These are phyloP conservation scores for Calonectria hongkongensis DNA, from an alignment of 2,329 filamentous ascomycete species.

Conservation along the genomic window DNA sequence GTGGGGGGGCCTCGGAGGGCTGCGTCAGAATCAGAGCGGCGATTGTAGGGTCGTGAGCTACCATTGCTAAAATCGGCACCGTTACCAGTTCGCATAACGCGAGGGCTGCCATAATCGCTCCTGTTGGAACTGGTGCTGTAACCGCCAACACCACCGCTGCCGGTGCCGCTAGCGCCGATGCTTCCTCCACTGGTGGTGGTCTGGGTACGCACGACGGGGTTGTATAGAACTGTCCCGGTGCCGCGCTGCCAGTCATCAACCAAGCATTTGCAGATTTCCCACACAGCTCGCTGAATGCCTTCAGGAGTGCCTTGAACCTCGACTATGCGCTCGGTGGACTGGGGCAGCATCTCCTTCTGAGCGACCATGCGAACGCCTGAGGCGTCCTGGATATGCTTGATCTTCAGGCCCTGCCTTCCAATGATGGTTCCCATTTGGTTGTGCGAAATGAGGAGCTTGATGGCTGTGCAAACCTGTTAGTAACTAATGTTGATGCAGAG, in stretches of 20 bases:
- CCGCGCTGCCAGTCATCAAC: slow-evolving; percentile 98
- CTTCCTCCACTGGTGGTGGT: slow-evolving; percentile 71
- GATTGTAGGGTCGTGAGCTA: slow-evolving; percentile 78
- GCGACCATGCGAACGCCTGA: slow-evolving; percentile 99
- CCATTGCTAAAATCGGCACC: slow-evolving; percentile 97
- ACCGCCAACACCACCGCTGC: slow-evolving; percentile 61
- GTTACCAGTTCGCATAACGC: slow-evolving; percentile 96
- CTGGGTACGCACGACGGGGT: slow-evolving; percentile 93
- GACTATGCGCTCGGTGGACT: slow-evolving; percentile 98
- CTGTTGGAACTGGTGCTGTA: slow-evolving; percentile 65
- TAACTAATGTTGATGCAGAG: neutral
- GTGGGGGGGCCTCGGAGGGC: slow-evolving; percentile 87
- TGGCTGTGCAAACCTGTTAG: slow-evolving; percentile 74
- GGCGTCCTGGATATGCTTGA: slow-evolving; percentile 98
- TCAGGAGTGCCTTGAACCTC: slow-evolving; percentile 97
- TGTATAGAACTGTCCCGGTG: slow-evolving; percentile 97
- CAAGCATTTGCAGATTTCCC: slow-evolving; percentile 99
- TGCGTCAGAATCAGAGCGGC: slow-evolving; percentile 89
- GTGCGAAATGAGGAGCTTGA: slow-evolving; percentile 98
- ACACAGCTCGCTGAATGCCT: slow-evolving; percentile 95
- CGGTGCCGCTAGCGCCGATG: slow-evolving; percentile 68
- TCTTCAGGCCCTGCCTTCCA: slow-evolving; percentile 95
- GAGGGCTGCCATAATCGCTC: slow-evolving; percentile 75
- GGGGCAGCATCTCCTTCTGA: slow-evolving; percentile 99
- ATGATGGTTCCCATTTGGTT: slow-evolving; percentile 99